Evolutionary conservation across 139 green algal species (phyloP), one percentile per base, ranked within the genome.

Genomic region (Gonium pectorale): DNA sequence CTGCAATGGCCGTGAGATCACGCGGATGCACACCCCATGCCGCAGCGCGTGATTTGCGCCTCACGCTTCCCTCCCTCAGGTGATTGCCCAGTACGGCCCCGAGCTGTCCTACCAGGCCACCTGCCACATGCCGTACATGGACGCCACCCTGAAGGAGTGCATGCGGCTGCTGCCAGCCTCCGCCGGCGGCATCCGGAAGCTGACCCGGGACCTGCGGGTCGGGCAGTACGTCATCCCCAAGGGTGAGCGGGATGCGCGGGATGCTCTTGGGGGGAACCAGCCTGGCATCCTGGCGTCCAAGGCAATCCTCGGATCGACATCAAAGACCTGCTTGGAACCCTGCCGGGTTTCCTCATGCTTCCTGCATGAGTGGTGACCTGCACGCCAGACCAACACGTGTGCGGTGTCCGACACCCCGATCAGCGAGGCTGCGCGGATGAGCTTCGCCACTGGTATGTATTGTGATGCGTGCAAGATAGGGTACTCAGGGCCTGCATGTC

Each of bases 81-180:
- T 89, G 22, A 29, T 89, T 4, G 60, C 68, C 6, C 54, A 70
- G 62, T 64, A 85, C 41, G 88, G 88, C 33, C 24, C 44, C 1
- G 79, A 52, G 27, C 17, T 90, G 13, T 73, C 24, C 13, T 46
- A 66, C 40, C 67, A 64, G n/a, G 73, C 78, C 3, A 29, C 85
- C 3, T 37, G 15, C 31, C 80, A 63, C 54, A 88, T 91, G 79
- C 67, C 72, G 27, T 86, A 86, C 51, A 35, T 86, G 67, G 83
- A 89, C 0, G 87, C 83, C 3, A 43, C 41, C 27, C 29, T 89
- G 26, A 83, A 82, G 33, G 87, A 91, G 75, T 51, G 35, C 33
- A 75, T 81, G 62, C 74, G 88, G 40, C 44, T 92, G 38, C 31
- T 90, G 52, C 70, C 79, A 9, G 37, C 56, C 37, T 31, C 27